phyloP scores from a whole-genome alignment of 305 asterid species.

The Rubia tinctorum region DNA sequence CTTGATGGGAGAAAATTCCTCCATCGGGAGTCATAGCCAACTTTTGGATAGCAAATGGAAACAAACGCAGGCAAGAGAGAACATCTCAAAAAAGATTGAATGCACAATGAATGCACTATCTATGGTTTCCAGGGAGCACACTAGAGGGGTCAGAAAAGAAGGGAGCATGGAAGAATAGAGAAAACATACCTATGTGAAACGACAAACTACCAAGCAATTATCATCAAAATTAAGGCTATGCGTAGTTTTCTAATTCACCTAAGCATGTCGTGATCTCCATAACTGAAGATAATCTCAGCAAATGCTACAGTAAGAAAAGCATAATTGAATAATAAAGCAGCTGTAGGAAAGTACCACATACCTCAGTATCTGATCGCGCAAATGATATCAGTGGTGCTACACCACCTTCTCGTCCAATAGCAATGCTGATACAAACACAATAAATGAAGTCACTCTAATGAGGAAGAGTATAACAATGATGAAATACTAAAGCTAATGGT shows the following conservation, averaged over 20 bases:
- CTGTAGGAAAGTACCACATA: slow-evolving; percentile 18
- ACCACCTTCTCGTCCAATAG: slow-evolving; percentile 94
- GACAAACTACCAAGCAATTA: not conserved
- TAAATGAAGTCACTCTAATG: not conserved
- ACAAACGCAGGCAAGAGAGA: not conserved
- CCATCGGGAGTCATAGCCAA: not conserved
- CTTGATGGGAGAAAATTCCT: too few species aligned
- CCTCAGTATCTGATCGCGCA: slow-evolving; percentile 78
- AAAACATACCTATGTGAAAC: not conserved
- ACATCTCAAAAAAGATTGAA: not conserved
- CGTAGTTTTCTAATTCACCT: not conserved
- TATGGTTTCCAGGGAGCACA: not conserved
- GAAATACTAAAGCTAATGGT: not conserved
- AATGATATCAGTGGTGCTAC: slow-evolving; percentile 76
- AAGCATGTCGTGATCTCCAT: slow-evolving; percentile 4
- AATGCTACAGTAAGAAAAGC: not conserved
- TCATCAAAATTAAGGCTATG: not conserved
- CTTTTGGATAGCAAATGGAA: not conserved
- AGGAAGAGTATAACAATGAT: not conserved
- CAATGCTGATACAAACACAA: slow-evolving; percentile 47
- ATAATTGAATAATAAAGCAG: slow-evolving; percentile 5
- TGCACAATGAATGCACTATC: not conserved
- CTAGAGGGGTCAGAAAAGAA: not conserved
- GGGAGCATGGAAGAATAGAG: not conserved
- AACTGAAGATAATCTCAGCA: not conserved